Base-by-base conservation (phyloP, 768 basidiomycete genomes). In the Tricholoma hemisulphureum region DNA sequence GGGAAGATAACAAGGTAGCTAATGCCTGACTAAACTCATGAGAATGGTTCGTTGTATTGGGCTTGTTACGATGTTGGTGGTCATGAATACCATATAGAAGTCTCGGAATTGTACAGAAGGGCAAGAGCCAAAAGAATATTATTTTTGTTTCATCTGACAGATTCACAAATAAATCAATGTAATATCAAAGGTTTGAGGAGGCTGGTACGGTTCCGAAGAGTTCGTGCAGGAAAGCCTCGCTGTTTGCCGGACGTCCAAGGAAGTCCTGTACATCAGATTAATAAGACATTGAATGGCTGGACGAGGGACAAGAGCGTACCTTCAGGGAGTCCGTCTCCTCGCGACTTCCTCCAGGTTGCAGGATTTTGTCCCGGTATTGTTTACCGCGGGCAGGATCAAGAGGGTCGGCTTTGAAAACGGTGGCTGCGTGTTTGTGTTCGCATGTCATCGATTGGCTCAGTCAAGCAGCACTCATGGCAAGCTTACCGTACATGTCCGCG, bases 321-420 rank as follows among this genome's bases (percentile, higher is more conserved):
- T 88, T 80, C 57, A 95, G 79, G n/a, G 87, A 88, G 46, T 90
- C 87, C 56, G 85, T 71, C 63, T 93, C 93, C 60, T 95, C 91
- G 11, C 88, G 82, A 61, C 86, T 89, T 24, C 89, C 91, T 23
- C 93, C 91, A 7, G 82, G 81, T 29, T 74, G 70, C 16, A 95
- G 78, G 59, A 95, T 93, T 69, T 85, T 85, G 58, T 89, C 80
- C 2, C 91, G 82, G 69, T 95, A 95, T 23, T 71, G 74, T 60
- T 79, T 75, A 3, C 93, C 91, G 14, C 83, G 81, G 21, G 70
- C 73, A 1, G 88, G 84, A 65, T 87, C 83, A 56, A 95, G 76
- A 18, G 91, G 91, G 64, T 90, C 88, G 28, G 77, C 75, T 66
- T 89, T 87, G 77, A 95, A 95, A n/a, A 94, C 81, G 1, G 90